Conservation (phyloP, 768 basidiomycete species). For the Calvatia gigantea region DNA sequence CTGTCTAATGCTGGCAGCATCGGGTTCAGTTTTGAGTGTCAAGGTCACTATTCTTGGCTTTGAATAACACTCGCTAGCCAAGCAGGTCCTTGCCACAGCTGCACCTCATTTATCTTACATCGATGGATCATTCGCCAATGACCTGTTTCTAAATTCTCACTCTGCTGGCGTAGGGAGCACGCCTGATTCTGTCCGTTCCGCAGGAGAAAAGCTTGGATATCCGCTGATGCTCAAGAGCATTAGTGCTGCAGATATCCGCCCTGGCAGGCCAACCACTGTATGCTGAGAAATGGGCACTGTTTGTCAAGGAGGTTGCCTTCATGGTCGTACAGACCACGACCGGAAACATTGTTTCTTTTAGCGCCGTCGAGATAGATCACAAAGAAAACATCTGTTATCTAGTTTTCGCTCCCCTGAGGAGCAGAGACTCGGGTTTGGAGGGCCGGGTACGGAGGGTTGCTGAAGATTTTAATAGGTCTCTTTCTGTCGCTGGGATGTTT, state of each 20-base stretch:
- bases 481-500: conserved; percentile 90
- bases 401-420: conserved; percentile 84
- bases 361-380: conserved; percentile 92
- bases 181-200: conserved; percentile 46
- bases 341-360: conserved; percentile 81
- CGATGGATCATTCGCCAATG: conserved; percentile 82
- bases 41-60: conserved; percentile 82
- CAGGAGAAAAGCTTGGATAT: conserved; percentile 60
- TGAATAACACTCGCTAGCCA: conserved; percentile 77
- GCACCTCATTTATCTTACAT: conserved; percentile 56
- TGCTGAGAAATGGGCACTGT: conserved; percentile 92
- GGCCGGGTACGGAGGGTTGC: conserved; percentile 68
- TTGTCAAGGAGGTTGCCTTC: conserved; percentile 87
- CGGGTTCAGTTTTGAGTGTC: conserved; percentile 85
- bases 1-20: conserved; percentile 92
- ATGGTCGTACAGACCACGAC: conserved; percentile 86
- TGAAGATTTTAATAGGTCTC: conserved; percentile 71
- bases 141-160: conserved; percentile 58
- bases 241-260: conserved; percentile 64
- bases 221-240: conserved; percentile 95
- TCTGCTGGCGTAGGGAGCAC: conserved; percentile 60
- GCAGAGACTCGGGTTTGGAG: conserved; percentile 48
- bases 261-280: conserved; percentile 76
- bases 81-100: conserved; percentile 71
- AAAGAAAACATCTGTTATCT: conserved; percentile 92